Evolutionary conservation across 768 basidiomycete genomes (phyloP).

Genomic region (Scleroderma bovista): DNA sequence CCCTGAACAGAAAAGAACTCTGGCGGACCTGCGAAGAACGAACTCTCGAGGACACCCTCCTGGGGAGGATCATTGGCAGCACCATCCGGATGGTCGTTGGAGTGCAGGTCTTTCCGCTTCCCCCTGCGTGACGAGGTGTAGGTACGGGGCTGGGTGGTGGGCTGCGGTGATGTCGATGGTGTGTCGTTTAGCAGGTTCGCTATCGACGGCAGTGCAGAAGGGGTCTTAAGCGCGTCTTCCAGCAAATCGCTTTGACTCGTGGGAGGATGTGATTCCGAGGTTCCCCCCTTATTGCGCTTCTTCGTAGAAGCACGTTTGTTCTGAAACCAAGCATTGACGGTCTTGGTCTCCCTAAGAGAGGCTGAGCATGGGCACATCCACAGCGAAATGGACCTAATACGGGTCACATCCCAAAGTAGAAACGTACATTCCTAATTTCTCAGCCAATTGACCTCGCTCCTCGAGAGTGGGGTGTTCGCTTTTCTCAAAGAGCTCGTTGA

Average conservation of each 20-base stretch:
- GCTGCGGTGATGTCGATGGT: slow-evolving; percentile 11
- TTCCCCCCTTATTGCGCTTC: slow-evolving; percentile 51
- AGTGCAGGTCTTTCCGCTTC: slow-evolving; percentile 29
- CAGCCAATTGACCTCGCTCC: slow-evolving; percentile 60
- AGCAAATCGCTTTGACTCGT: slow-evolving; percentile 13
- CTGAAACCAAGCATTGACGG: slow-evolving; percentile 84
- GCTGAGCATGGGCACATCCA: slow-evolving; percentile 9
- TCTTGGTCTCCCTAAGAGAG: slow-evolving; percentile 68
- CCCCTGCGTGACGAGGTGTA: slow-evolving; percentile 23
- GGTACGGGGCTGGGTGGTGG: slow-evolving; percentile 22
- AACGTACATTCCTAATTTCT: slow-evolving; percentile 71
- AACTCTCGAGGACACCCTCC: slow-evolving; percentile 21
- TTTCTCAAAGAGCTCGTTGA: slow-evolving; percentile 75
- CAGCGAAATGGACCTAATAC: slow-evolving; percentile 4
- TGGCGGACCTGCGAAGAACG: slow-evolving; percentile 29
- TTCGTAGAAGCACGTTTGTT: slow-evolving; percentile 81
- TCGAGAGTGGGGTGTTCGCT: slow-evolving; percentile 72
- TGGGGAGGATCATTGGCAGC: slow-evolving; percentile 1
- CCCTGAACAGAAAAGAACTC: slow-evolving; percentile 25
- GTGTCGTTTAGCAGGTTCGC: slow-evolving; percentile 38
- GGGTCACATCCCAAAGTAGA: slow-evolving; percentile 23
- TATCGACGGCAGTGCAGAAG: slow-evolving; percentile 31
- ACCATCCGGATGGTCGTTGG: slow-evolving; percentile 18
- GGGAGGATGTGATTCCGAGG: slow-evolving; percentile 28
- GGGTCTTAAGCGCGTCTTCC: slow-evolving; percentile 23